Evolutionary conservation across 768 basidiomycete species (phyloP).

Genomic region (Lactarius trivialis): DNA sequence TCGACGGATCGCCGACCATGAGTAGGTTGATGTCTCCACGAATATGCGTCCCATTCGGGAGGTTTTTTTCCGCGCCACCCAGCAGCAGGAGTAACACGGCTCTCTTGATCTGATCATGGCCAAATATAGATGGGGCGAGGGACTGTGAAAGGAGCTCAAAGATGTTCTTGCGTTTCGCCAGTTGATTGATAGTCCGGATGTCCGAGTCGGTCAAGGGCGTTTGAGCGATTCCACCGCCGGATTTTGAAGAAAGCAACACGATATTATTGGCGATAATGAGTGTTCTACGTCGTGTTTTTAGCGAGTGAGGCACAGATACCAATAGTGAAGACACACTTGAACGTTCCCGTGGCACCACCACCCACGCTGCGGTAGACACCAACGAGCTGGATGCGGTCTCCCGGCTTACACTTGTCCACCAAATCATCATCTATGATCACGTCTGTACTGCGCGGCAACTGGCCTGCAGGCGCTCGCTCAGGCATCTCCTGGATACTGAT

Average conservation of each 20-base stretch:
- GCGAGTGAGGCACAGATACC: background rate
- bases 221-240: conserved; percentile 92
- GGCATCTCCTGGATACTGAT: conserved; percentile 99
- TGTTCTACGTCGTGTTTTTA: conserved; percentile 47
- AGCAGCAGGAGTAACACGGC: conserved; percentile 89
- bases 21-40: conserved; percentile 99
- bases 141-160: conserved; percentile 88
- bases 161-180: conserved; percentile 80
- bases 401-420: conserved; percentile 96
- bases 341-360: conserved; percentile 84
- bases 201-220: conserved; percentile 87
- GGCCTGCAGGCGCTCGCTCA: conserved; percentile 94
- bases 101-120: conserved; percentile 92
- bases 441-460: conserved; percentile 92
- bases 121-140: conserved; percentile 95
- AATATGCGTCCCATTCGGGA: conserved; percentile 96
- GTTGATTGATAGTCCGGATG: conserved; percentile 92
- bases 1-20: conserved; percentile 99
- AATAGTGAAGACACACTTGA: conserved; percentile 58
- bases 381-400: conserved; percentile 94
- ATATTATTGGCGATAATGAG: conserved; percentile 92
- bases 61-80: conserved; percentile 96
- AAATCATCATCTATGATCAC: conserved; percentile 94
- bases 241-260: conserved; percentile 89
- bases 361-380: conserved; percentile 93